Base-by-base conservation (phyloP, 2,329 filamentous ascomycete species). In the Tolypocladium inflatum region DNA sequence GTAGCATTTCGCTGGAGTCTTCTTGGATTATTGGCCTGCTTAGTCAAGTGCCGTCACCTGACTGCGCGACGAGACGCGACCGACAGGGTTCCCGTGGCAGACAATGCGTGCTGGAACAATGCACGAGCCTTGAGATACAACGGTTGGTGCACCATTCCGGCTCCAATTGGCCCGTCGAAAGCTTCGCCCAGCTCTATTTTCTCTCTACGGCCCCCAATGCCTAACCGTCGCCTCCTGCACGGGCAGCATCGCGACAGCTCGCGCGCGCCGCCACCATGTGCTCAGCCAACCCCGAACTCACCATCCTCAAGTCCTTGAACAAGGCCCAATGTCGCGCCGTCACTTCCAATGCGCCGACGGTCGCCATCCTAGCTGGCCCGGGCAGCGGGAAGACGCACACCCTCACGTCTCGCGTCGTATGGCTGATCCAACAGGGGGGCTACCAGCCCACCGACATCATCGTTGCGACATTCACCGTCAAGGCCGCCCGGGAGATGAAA, bases 391-490 rank as follows among this genome's bases (percentile, higher is more conserved):
- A 99, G 74, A 99, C 93, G 17, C 95, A 97, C 72, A 97, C 94
- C 0, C 80, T 99, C 57, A 96, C 92, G 0, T 90, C 92, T 51
- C 88, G 94, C 61, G 91, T 97, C 59, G 92, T 92, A 65, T 95
- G 93, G 80, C 84, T 97, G 37, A 82, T 97, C 57, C 83, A 87
- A 55, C 79, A 88, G 65, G 76, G 84, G 64, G 84, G 86, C 48
- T 83, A 90, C 65, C 82, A 84, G 58, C 93, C 93, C 67, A 85
- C 89, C 75, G 91, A 97, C 74, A 86, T 97, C 66, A 86, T 99
- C 60, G 93, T 97, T 60, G 94, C 93, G 61, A 97, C 93, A 0
- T 99, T 99, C 69, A 99, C 94, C 2, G 91, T 96, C 71, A 97
- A 97, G 72, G 92, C 94, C 1, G 90, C 92, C 21, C 83, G 78